Percentiles rank a stretch among this genome's conserved stretches.
These are phyloP conservation scores for Camellia oleifera DNA, from an alignment of 179 eudicot genomes.

Conservation along the genomic window DNA sequence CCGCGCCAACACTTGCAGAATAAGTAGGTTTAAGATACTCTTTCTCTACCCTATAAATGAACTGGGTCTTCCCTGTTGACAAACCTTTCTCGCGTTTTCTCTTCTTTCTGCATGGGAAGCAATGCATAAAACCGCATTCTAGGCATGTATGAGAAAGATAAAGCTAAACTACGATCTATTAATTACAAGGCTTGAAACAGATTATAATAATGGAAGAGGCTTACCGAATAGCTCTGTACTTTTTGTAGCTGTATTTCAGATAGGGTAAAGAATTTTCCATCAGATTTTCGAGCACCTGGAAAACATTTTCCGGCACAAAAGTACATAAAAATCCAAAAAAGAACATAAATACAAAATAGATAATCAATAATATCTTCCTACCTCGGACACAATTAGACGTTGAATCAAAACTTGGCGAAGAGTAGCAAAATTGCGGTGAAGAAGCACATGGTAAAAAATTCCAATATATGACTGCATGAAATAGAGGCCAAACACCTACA, in stretches of 20 bases:
- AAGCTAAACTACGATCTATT: background rate
- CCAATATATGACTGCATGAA: slow-evolving; percentile 99
- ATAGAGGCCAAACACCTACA: slow-evolving; percentile 90
- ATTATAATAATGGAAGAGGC: background rate
- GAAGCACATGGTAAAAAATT: slow-evolving; percentile 79
- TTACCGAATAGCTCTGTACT: slow-evolving; percentile 70
- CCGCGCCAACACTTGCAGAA: slow-evolving; percentile 85
- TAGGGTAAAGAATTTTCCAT: slow-evolving; percentile 77
- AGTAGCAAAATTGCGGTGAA: slow-evolving; percentile 78
- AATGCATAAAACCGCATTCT: slow-evolving; percentile 11
- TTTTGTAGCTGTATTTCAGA: slow-evolving; percentile 70
- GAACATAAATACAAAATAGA: background rate
- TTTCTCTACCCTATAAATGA: slow-evolving; percentile 82
- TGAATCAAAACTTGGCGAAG: slow-evolving; percentile 88
- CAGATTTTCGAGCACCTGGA: slow-evolving; percentile 81
- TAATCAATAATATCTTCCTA: slow-evolving; percentile 13
- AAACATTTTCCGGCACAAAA: slow-evolving; percentile 13
- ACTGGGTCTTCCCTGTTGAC: slow-evolving; percentile 40
- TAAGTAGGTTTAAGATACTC: slow-evolving; percentile 82
- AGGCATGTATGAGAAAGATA: background rate
- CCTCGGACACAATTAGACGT: slow-evolving; percentile 87
- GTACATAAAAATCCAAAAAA: background rate
- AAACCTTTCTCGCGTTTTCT: slow-evolving; percentile 57
- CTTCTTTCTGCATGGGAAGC: slow-evolving; percentile 45
- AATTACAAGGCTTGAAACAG: background rate